A percentile compares a stretch with the other conserved stretches of the same genome.
Evolutionary conservation across 208 protist genomes (phyloP).

Genomic region (Polymyxa betae): DNA sequence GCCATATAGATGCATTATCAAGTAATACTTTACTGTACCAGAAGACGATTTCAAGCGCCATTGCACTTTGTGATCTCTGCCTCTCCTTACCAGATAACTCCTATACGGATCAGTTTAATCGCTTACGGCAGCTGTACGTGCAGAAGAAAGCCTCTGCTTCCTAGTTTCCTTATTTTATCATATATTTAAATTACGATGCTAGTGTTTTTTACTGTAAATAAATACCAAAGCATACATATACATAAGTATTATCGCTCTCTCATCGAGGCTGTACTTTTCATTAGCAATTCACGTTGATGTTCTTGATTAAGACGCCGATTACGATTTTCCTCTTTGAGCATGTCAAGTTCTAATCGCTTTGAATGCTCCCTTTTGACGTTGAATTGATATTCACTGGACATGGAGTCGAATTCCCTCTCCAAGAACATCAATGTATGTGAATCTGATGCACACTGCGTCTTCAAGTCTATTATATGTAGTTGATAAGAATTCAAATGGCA

Average conservation of each 20-base stretch:
- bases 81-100: neutral
- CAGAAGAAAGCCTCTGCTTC: neutral
- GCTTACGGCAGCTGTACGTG: neutral
- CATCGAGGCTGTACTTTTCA: neutral
- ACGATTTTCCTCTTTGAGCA: neutral
- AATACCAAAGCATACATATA: too few species aligned
- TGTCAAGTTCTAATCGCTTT: neutral
- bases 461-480: neutral
- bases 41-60: neutral
- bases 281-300: neutral
- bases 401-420: neutral
- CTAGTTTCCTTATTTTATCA: too few species aligned
- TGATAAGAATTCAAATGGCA: neutral
- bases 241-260: too few species aligned
- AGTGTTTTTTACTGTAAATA: too few species aligned
- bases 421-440: neutral
- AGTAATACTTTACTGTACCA: neutral
- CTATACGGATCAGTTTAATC: neutral
- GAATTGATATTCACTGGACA: neutral
- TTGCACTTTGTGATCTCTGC: neutral
- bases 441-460: neutral
- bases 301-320: neutral
- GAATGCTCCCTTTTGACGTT: neutral
- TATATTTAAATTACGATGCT: too few species aligned
- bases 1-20: slow-evolving; percentile 5